Evolutionary conservation across 2,329 filamentous ascomycete species (phyloP).

Genomic region (Aaosphaeria arxii): DNA sequence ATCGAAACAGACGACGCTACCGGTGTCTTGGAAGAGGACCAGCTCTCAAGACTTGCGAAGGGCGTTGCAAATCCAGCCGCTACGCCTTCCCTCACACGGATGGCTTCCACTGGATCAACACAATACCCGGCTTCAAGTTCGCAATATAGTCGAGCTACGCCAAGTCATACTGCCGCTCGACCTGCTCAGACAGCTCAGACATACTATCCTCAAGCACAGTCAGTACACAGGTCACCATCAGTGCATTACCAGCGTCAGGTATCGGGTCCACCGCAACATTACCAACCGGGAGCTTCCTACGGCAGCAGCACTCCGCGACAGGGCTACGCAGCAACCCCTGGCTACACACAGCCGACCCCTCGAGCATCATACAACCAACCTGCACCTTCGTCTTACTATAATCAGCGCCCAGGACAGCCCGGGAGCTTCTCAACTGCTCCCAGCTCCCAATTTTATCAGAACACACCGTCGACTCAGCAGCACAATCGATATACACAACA

Average conservation of each 20-base stretch:
- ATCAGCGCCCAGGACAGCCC: conserved; percentile 27
- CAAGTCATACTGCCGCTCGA: conserved; percentile 22
- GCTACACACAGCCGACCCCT: conserved; percentile 30
- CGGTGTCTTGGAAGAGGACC: conserved; percentile 82
- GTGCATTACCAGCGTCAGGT: conserved; percentile 34
- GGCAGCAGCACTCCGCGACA: conserved; percentile 19
- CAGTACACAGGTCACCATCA: conserved; percentile 33
- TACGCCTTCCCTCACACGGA: conserved; percentile 23
- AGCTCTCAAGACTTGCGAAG: conserved; percentile 48
- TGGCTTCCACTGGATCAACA: conserved; percentile 20
- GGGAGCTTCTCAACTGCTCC: conserved; percentile 24
- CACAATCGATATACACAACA: conserved; percentile 30
- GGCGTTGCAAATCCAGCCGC: conserved; percentile 23
- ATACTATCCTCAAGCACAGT: conserved; percentile 34
- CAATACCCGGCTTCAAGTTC: conserved; percentile 23
- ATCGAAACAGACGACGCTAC: conserved; percentile 70
- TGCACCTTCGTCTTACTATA: conserved; percentile 25
- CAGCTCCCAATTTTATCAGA: conserved; percentile 31
- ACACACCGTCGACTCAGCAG: conserved; percentile 28
- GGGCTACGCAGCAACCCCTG: conserved; percentile 23
- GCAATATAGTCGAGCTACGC: conserved; percentile 33
- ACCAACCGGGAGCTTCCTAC: conserved; percentile 28
- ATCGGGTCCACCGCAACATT: conserved; percentile 25
- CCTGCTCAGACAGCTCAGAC: conserved; percentile 25
- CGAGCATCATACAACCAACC: conserved; percentile 23